A percentile compares a stretch with the other conserved stretches of the same genome.
Evolutionary conservation across 495 filamentous ascomycete genomes (phyloP).

Genomic region (Penicillium coffeae): DNA sequence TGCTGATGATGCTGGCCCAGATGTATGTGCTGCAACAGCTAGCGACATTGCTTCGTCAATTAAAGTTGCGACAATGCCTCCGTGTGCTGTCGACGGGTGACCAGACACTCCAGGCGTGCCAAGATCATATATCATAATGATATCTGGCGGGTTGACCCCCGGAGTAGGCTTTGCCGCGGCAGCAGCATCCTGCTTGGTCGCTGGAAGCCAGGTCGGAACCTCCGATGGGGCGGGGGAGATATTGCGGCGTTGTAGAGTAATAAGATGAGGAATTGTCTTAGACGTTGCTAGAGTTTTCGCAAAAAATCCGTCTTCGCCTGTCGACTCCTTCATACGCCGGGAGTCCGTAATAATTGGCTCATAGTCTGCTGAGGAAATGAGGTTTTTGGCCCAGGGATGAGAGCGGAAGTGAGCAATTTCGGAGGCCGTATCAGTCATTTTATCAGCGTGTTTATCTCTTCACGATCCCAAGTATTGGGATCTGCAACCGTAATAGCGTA

Average conservation of each 20-base stretch:
- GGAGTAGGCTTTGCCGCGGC: constrained; percentile 16
- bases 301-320: constrained; percentile 42
- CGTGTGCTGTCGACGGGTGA: constrained; percentile 38
- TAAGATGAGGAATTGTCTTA: constrained; percentile 36
- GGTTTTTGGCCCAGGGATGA: constrained; percentile 23
- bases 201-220: constrained; percentile 31
- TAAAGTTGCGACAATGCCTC: constrained; percentile 60
- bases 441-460: neutral
- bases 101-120: constrained; percentile 34
- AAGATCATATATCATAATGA: constrained; percentile 35
- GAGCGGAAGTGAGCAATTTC: constrained; percentile 23
- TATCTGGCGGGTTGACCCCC: constrained; percentile 29
- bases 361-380: constrained; percentile 30
- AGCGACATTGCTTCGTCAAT: constrained; percentile 60
- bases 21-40: constrained; percentile 31
- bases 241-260: constrained; percentile 32
- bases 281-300: constrained; percentile 30
- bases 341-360: constrained; percentile 35
- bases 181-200: constrained; percentile 28
- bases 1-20: constrained; percentile 3
- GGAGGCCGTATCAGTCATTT: constrained; percentile 17
- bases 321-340: constrained; percentile 31
- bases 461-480: neutral
- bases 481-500: too few relatives aligned
- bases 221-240: constrained; percentile 19